These are phyloP conservation scores for Trapa bicornis DNA, from an alignment of 345 rosid species.

Conservation along the genomic window DNA sequence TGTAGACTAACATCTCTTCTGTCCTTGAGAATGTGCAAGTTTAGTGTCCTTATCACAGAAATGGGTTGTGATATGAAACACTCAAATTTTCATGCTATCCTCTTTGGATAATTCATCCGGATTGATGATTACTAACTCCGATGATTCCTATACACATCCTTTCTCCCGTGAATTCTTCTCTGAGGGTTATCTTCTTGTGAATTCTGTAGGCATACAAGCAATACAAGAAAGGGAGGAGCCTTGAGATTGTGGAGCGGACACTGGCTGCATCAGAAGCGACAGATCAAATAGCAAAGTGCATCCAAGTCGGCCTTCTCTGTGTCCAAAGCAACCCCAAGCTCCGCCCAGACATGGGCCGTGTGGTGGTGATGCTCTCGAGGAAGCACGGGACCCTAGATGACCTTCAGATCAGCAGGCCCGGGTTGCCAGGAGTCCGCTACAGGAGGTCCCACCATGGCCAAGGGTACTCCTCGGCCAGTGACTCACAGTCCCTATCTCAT, in stretches of 20 bases:
- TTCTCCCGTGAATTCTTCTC: background rate
- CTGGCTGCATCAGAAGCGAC: slow-evolving; percentile 38
- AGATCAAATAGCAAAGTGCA: slow-evolving; percentile 51
- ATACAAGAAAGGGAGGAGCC: slow-evolving; percentile 50
- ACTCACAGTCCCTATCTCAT: slow-evolving; percentile 18
- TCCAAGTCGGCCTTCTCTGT: slow-evolving; percentile 76
- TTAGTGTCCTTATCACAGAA: too few species aligned
- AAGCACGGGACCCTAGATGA: slow-evolving; percentile 37
- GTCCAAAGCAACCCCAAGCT: slow-evolving; percentile 62
- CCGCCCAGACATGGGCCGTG: slow-evolving; percentile 59
- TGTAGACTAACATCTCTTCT: too few species aligned
- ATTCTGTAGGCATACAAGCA: slow-evolving; percentile 52
- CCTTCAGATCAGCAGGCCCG: slow-evolving; percentile 53
- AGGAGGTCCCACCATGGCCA: slow-evolving; percentile 41
- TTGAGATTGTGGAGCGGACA: slow-evolving; percentile 56
- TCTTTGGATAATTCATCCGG: too few species aligned
- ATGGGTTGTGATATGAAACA: too few species aligned
- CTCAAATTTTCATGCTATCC: too few species aligned
- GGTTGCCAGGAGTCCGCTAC: slow-evolving; percentile 52
- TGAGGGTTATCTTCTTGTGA: background rate
- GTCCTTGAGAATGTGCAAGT: background rate
- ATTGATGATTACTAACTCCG: too few species aligned
- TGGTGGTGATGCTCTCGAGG: slow-evolving; percentile 55
- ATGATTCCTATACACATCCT: too few species aligned
- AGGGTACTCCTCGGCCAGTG: slow-evolving; percentile 26